phyloP scores from a whole-genome alignment of 2,329 filamentous ascomycete genomes.

The Sporothrix mexicana region DNA sequence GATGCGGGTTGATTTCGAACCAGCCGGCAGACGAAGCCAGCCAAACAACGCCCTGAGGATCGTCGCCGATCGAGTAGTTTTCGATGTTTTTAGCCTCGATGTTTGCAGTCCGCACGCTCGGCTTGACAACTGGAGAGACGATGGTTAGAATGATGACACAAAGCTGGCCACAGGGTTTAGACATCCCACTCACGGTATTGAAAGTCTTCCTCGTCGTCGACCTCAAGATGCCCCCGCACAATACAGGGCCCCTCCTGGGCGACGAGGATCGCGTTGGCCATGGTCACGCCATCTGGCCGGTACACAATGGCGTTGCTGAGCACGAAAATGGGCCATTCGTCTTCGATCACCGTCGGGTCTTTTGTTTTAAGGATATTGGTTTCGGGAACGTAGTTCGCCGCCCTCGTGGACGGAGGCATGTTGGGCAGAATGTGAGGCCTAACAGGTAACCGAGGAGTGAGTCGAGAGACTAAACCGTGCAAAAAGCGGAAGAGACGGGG shows the following conservation, averaged over 20 bases:
- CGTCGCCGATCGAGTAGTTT: slow-evolving; percentile 64
- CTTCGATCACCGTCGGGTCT: slow-evolving; percentile 43
- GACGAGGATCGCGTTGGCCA: slow-evolving; percentile 66
- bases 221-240: slow-evolving; percentile 64
- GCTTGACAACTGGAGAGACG: slow-evolving; percentile 45
- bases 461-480: not conserved
- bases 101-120: slow-evolving; percentile 44
- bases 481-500: not conserved
- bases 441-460: too few relatives aligned
- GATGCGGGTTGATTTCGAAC: slow-evolving; percentile 69
- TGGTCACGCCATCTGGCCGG: slow-evolving; percentile 56
- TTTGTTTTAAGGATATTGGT: slow-evolving; percentile 46
- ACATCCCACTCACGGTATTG: slow-evolving; percentile 47
- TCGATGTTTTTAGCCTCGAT: slow-evolving; percentile 61
- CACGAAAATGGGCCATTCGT: slow-evolving; percentile 67
- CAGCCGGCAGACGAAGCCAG: slow-evolving; percentile 68
- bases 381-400: slow-evolving; percentile 30
- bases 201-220: slow-evolving; percentile 52
- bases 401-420: not conserved
- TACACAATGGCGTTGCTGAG: slow-evolving; percentile 67
- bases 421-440: not conserved
- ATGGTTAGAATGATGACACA: not conserved
- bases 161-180: not conserved
- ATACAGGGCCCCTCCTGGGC: slow-evolving; percentile 65
- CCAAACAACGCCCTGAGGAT: slow-evolving; percentile 67